Evolutionary conservation across 2,329 filamentous ascomycete genomes (phyloP), one percentile per base, ranked within the genome.

Genomic region (Aspergillus sp.): DNA sequence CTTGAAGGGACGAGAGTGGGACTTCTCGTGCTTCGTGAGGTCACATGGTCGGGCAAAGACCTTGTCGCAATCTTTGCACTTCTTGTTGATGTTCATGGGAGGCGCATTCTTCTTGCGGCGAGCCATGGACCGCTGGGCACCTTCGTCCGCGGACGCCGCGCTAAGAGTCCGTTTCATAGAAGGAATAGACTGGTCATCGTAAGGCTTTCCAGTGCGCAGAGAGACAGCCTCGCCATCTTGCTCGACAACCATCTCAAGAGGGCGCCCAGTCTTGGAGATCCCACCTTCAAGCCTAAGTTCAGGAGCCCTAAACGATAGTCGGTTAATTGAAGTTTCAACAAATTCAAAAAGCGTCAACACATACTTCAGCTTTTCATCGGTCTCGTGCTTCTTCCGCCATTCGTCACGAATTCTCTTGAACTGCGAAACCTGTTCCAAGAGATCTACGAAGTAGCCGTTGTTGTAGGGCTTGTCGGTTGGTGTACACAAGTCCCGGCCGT

Each of bases 31-130:
- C 81, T 98, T 98, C 71, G 92, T 97, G 58, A 98, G 81, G 74
- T 99, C 95, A 76, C 95, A 98, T n/a, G 91, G 91, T 61, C 95
- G 88, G 77, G 95, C 96, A 80, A 98, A 98, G 75, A 93, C 86
- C 78, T 96, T 97, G 74, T 85, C 87, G 78, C 93, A 98, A 71
- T 92, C 85, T 61, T 83, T 83, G 81, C 91, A 96, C 67, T 85
- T 86, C 77, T 93, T 89, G 48, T 90, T 87, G 49, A 93, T 86
- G 74, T 96, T 89, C 75, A 93, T 90, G 5, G 90, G 89, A 51
- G 87, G 89, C 36, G 91, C 91, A 59, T 93, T 93, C 85, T 96
- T 96, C 85, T 96, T 96, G 64, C 92, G 89, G 57, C 93, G 89
- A 57, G 93, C 93, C 93, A 97, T 98, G 41, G 93, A 98, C 49